Evolutionary conservation across 176 grass and related monocot genomes (phyloP).

Genomic region (Juncus effusus): DNA sequence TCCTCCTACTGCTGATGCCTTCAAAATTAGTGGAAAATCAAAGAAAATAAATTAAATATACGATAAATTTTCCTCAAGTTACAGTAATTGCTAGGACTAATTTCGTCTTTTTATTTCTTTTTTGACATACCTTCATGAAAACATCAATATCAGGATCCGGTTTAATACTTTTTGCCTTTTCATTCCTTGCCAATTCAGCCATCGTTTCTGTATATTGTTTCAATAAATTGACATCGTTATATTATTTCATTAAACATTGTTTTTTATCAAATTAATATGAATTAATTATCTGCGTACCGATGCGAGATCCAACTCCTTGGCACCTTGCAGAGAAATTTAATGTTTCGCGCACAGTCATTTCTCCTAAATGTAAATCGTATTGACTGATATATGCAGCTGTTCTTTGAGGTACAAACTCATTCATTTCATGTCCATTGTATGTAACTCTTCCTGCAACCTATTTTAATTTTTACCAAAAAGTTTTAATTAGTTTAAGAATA

Average conservation of each 20-base stretch:
- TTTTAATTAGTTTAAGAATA: neutral
- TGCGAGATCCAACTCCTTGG: slow-evolving; percentile 27
- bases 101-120: neutral
- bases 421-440: slow-evolving; percentile 31
- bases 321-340: slow-evolving; percentile 32
- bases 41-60: slow-evolving; percentile 2
- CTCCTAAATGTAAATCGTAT: slow-evolving; percentile 29
- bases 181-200: slow-evolving; percentile 30
- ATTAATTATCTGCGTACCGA: slow-evolving; percentile 15
- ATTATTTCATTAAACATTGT: neutral
- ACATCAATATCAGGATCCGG: slow-evolving; percentile 38
- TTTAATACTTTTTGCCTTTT: slow-evolving; percentile 33
- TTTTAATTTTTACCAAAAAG: neutral
- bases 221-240: no score
- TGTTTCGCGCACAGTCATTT: slow-evolving; percentile 36
- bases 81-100: slow-evolving; percentile 1
- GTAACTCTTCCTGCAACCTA: slow-evolving; percentile 33
- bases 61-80: neutral
- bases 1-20: slow-evolving; percentile 38
- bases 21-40: slow-evolving; percentile 2
- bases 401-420: slow-evolving; percentile 30
- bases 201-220: slow-evolving; percentile 21
- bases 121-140: slow-evolving; percentile 38
- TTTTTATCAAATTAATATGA: neutral
- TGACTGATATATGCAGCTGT: slow-evolving; percentile 28